Evolutionary conservation across 331 rosid genomes (phyloP), one percentile per base, ranked within the genome.

Genomic region (Acacia pycnantha): DNA sequence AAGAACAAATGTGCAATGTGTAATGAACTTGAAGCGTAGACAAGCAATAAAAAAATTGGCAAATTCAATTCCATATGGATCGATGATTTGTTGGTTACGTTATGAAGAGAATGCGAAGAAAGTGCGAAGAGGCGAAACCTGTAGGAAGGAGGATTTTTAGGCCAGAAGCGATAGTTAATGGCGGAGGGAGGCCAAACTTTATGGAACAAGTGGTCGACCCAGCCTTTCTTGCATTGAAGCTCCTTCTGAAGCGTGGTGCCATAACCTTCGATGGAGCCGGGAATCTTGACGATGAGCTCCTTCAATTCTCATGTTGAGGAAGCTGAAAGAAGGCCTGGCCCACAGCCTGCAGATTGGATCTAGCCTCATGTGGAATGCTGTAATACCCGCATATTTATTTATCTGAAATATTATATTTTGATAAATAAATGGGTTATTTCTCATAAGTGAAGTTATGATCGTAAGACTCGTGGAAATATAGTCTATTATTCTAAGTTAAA

Each of bases 181-280:
- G 87, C 79, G 4, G 97, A 84, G 85, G 86, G 84, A 37, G 97
- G 97, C 94, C 97, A 93, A 0, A 93, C 71, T 72, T 37, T 71
- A 50, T 90, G 97, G 44, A 91, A 93, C 71, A 93, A 78, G 88
- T 93, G 97, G 47, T 90, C 97, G 11, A 90, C 94, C 97, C 97
- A 93, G 0, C 92, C 93, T 79, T 88, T 86, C 75, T 90, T 93
- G 2, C 89, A 92, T 14, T 87, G 88, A 9, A 79, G 26, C 51
- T 92, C 97, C 58, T 89, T 92, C 81, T 87, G 87, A 47, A 90
- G 89, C 81, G 22, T 48, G 0, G 94, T 86, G 0, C 97, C 94
- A 29, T 91, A 93, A 1, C 97, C 97, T 83, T 93, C 91, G 0
- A 86, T 14, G 0, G 92, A 82, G 3, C 84, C 88, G 0, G 74